Conservation (phyloP, 2,329 filamentous ascomycete genomes). For the Didymella glomerata region DNA sequence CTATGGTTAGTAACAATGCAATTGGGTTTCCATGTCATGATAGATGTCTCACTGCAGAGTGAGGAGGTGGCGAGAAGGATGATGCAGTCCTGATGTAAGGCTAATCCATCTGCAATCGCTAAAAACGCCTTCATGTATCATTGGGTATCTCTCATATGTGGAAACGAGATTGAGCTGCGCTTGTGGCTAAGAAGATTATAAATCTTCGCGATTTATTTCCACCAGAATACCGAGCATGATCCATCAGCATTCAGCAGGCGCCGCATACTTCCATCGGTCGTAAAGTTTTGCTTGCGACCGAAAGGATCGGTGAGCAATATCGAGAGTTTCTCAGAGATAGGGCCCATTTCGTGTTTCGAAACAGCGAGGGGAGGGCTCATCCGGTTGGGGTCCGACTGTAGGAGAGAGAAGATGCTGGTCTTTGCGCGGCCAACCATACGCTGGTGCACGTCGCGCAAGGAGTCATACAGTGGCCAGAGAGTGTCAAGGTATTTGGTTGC, state of each 20-base stretch:
- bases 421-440: constrained; percentile 44
- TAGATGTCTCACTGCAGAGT: background rate
- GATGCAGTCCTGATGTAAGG: background rate
- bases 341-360: constrained; percentile 45
- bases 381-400: constrained; percentile 37
- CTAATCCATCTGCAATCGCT: background rate
- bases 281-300: constrained; percentile 42
- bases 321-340: constrained; percentile 48
- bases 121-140: background rate
- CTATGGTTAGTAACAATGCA: constrained; percentile 5
- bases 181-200: background rate
- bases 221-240: constrained; percentile 47
- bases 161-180: background rate
- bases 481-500: constrained; percentile 45
- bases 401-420: constrained; percentile 47
- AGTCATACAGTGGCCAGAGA: constrained; percentile 48
- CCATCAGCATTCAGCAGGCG: constrained; percentile 46
- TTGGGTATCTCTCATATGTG: constrained; percentile 8
- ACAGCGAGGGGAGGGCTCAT: constrained; percentile 42
- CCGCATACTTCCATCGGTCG: constrained; percentile 35
- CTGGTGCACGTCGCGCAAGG: constrained; percentile 44
- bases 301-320: constrained; percentile 48
- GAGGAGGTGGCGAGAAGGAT: background rate
- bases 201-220: constrained; percentile 33
- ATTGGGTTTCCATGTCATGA: background rate